A percentile compares a stretch with the other conserved stretches of the same genome.
These are phyloP conservation scores for Mycena olivaceomarginata DNA, from an alignment of 768 basidiomycete genomes.

Conservation along the genomic window DNA sequence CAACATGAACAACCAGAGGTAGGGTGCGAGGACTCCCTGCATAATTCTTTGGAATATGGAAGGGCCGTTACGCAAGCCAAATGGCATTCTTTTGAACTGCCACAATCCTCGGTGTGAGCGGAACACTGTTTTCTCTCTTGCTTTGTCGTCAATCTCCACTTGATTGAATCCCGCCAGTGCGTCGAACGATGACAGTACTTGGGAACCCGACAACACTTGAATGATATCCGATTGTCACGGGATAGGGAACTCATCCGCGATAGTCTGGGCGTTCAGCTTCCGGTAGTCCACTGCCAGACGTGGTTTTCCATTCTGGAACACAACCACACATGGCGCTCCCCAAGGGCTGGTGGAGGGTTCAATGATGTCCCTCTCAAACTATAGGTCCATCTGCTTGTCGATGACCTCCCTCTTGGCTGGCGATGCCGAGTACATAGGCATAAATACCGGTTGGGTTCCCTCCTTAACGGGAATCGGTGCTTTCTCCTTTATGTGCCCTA, in stretches of 20 bases:
- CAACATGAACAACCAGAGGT: conserved; percentile 24
- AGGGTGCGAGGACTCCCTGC: not conserved
- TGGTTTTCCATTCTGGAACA: conserved; percentile 54
- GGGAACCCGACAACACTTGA: not conserved
- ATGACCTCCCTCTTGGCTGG: no score
- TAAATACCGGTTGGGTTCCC: no score
- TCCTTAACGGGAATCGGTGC: no score
- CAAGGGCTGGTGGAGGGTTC: no score
- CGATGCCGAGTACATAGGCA: no score
- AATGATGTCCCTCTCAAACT: no score
- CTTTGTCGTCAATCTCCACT: not conserved
- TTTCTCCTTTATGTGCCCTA: no score
- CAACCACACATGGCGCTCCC: no score
- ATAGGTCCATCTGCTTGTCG: no score
- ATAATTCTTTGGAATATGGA: conserved; percentile 32
- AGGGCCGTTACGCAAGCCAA: conserved; percentile 23
- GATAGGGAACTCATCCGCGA: not conserved
- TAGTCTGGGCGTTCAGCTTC: conserved; percentile 21
- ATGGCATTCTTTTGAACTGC: conserved; percentile 48
- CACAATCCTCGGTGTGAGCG: conserved; percentile 53
- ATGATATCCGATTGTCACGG: not conserved
- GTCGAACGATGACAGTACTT: not conserved
- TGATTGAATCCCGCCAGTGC: not conserved
- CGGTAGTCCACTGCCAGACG: conserved; percentile 58
- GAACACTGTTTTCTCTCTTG: conserved; percentile 52